Evolutionary conservation across 306 rosid species (phyloP), one percentile per base, ranked within the genome.

Genomic region (Dalbergia oliveri): DNA sequence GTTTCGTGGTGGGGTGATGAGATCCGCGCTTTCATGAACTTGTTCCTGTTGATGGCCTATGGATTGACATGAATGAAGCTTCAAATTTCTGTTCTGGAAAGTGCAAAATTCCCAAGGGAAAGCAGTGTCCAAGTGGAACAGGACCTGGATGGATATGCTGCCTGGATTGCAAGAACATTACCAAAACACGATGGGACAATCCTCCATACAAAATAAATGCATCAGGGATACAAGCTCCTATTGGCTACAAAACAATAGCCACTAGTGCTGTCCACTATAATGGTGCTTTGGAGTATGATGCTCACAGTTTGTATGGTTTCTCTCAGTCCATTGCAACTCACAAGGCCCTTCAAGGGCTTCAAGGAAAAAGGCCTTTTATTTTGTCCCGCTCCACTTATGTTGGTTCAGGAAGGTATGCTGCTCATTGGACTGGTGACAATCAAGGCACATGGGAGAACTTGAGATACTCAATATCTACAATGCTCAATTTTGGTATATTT

Each of bases 401-500:
- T 0, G 99, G 99, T 72, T 90, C 98, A 0, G 98, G 98, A 7
- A 91, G 89, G 84, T 95, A 95, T 61, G 88, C 90, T 59, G 99
- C 99, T 44, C 99, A 95, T 85, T 95, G 99, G 99, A 95, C 99
- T 0, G 99, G 99, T 26, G 99, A 93, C 85, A 95, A 95, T 62
- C 81, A 91, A 75, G 99, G 92, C 12, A 91, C 94, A 9, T 95
- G 98, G 98, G 88, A 95, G 21, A 86, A 95, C 79, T 88, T 95
- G 84, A 89, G 54, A 86, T 88, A 89, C 89, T 93, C 99, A 45
- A 95, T 95, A 72, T 88, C 98, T 5, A 93, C 98, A 39, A 87
- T 95, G 91, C 90, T 95, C 59, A 95, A 95, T 62, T 95, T 95
- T 60, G 99, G 99, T 31, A 90, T 95, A 19, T 95, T 95, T 81